These are phyloP conservation scores for Coemansia sp. DNA, from an alignment of 192 early-diverging fungal genomes.

Conservation along the genomic window DNA sequence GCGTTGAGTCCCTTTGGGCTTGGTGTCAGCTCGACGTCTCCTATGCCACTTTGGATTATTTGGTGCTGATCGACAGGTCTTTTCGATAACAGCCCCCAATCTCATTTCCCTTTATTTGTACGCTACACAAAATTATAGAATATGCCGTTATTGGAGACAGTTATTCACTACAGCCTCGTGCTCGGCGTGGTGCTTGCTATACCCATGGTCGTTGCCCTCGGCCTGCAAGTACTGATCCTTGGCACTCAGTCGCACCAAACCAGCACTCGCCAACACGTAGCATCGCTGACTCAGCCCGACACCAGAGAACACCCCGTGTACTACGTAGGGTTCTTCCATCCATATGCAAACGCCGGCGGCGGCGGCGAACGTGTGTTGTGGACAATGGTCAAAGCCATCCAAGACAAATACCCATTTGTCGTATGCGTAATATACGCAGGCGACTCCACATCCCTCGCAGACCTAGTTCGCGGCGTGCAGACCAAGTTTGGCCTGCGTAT, in stretches of 20 bases:
- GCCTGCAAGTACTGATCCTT: constrained; percentile 25
- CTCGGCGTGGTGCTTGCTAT: constrained; percentile 22
- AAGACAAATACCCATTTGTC: constrained; percentile 65
- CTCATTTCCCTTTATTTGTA: neutral
- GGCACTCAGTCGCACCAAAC: constrained; percentile 36
- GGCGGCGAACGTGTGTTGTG: constrained; percentile 98
- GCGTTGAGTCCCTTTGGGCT: neutral
- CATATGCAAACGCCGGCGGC: constrained; percentile 88
- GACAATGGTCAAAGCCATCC: constrained; percentile 81
- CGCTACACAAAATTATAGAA: neutral
- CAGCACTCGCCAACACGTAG: neutral
- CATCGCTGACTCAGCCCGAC: constrained; percentile 19
- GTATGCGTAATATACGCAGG: constrained; percentile 82
- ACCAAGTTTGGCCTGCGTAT: constrained; percentile 73
- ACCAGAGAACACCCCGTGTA: constrained; percentile 41
- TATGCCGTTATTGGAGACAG: constrained; percentile 22
- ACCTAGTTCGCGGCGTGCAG: constrained; percentile 56
- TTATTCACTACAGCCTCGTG: constrained; percentile 27
- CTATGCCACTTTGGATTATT: neutral
- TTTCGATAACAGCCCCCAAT: neutral
- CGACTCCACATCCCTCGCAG: constrained; percentile 57
- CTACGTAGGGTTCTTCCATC: constrained; percentile 89
- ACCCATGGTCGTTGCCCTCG: constrained; percentile 11
- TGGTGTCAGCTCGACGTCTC: constrained; percentile 2
- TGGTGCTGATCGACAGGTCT: neutral